A percentile compares a stretch with the other conserved stretches of the same genome.
These are phyloP conservation scores for Aspergillus indologenus DNA, from an alignment of 495 filamentous ascomycete genomes.

Conservation along the genomic window DNA sequence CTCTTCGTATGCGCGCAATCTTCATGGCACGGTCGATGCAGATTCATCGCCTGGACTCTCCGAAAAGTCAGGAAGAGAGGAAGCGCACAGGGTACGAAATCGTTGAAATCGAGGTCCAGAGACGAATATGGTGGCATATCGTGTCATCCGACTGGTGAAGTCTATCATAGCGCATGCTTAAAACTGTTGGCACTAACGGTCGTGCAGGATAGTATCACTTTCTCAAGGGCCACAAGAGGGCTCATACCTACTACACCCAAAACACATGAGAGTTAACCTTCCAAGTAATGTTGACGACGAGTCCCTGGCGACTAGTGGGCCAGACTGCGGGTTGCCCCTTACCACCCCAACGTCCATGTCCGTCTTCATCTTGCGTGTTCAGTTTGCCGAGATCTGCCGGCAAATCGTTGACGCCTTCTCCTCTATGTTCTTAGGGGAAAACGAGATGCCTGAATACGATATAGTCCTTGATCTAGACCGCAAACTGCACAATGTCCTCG, in stretches of 20 bases:
- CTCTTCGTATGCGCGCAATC: constrained; percentile 22
- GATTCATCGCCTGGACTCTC: constrained; percentile 29
- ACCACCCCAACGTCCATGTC: constrained; percentile 25
- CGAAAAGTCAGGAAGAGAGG: constrained; percentile 22
- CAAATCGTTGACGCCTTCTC: constrained; percentile 30
- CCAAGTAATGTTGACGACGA: constrained; percentile 32
- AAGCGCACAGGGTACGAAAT: constrained; percentile 23
- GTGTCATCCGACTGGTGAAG: constrained; percentile 33
- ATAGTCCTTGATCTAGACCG: constrained; percentile 24
- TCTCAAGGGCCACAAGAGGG: constrained; percentile 27
- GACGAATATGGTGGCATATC: constrained; percentile 35
- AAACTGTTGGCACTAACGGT: neutral
- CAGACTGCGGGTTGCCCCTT: constrained; percentile 14
- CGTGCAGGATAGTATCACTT: constrained; percentile 25
- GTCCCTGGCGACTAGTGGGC: constrained; percentile 13
- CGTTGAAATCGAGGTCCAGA: constrained; percentile 31
- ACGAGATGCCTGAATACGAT: constrained; percentile 22
- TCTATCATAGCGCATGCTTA: neutral
- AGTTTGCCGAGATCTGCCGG: constrained; percentile 25
- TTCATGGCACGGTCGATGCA: constrained; percentile 27
- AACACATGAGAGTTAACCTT: constrained; percentile 32
- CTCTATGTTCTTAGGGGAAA: constrained; percentile 18
- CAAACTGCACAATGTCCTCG: constrained; percentile 19
- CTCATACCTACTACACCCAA: constrained; percentile 26
- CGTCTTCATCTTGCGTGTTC: constrained; percentile 23